Conservation (phyloP, 2,329 filamentous ascomycete species). For the Diaporthe humulicola region DNA sequence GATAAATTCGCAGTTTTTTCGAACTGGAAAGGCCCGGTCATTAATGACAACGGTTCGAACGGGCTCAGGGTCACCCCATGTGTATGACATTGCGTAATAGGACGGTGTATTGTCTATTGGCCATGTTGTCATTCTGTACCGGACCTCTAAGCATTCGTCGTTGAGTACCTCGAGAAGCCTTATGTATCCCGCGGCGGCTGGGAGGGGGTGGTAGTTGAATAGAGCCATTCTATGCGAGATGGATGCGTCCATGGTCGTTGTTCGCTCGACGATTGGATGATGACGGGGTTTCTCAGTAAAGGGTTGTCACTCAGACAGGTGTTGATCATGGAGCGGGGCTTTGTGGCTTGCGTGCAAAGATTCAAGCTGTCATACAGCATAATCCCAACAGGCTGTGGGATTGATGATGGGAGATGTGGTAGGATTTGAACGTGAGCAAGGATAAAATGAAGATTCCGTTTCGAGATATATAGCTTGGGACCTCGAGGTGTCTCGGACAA, state of each 20-base stretch:
- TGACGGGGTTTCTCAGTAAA: neutral
- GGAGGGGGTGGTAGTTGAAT: neutral
- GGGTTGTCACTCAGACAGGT: neutral
- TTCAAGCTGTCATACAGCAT: no score
- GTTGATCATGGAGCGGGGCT: neutral
- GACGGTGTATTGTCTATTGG: neutral
- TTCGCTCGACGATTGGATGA: neutral
- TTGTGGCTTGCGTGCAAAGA: neutral
- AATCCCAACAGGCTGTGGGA: no score
- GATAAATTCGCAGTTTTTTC: conserved; percentile 28
- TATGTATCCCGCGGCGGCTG: neutral
- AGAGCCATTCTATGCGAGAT: neutral
- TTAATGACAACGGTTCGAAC: neutral
- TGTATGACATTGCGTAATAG: conserved; percentile 31
- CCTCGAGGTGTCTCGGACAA: no score
- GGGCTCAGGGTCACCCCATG: conserved; percentile 2
- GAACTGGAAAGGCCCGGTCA: neutral
- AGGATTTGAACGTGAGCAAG: no score
- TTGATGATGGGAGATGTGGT: no score
- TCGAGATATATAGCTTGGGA: no score
- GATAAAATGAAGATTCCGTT: no score
- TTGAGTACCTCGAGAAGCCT: neutral
- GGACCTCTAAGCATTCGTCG: neutral
- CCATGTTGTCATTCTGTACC: conserved; percentile 1
- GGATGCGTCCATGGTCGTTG: neutral